phyloP scores from a whole-genome alignment of 306 rosid genomes.

The Herpetospermum pedunculosum region DNA sequence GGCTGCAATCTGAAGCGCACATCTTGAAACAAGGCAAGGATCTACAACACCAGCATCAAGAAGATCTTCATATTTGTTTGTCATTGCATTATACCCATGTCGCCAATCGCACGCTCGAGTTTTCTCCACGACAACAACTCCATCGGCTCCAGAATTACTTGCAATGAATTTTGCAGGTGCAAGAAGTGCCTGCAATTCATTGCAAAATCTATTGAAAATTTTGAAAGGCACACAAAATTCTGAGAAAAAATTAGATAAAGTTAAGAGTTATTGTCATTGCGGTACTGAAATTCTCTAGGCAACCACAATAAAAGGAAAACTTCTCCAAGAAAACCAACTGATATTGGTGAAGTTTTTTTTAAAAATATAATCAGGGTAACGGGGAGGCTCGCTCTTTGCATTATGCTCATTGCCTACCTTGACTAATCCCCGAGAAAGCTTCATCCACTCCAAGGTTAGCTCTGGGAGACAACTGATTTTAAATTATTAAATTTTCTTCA shows the following conservation, averaged over 20 bases:
- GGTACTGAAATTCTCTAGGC: not conserved
- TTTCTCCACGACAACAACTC: constrained; percentile 77
- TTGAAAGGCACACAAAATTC: not conserved
- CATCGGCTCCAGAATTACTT: constrained; percentile 74
- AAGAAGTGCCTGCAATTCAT: constrained; percentile 59
- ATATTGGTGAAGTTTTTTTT: not conserved
- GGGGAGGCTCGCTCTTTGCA: not conserved
- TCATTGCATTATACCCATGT: constrained; percentile 81
- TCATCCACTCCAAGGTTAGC: not conserved
- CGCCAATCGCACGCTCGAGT: constrained; percentile 54
- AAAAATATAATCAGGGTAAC: not conserved
- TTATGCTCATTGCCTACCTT: not conserved
- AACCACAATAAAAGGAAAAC: not conserved
- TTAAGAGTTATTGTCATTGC: not conserved
- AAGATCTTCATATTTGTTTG: constrained; percentile 73
- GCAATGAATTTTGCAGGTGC: constrained; percentile 88
- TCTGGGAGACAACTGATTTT: too few species aligned
- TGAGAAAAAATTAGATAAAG: not conserved
- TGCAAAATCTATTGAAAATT: not conserved
- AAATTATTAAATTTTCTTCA: too few species aligned
- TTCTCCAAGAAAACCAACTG: not conserved
- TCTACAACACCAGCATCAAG: constrained; percentile 66
- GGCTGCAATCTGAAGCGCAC: constrained; percentile 86
- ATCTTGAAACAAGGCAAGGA: constrained; percentile 82
- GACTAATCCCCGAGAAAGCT: not conserved